Base-by-base conservation (phyloP, 1,139 yeast genomes). In the Taphrina pruni region DNA sequence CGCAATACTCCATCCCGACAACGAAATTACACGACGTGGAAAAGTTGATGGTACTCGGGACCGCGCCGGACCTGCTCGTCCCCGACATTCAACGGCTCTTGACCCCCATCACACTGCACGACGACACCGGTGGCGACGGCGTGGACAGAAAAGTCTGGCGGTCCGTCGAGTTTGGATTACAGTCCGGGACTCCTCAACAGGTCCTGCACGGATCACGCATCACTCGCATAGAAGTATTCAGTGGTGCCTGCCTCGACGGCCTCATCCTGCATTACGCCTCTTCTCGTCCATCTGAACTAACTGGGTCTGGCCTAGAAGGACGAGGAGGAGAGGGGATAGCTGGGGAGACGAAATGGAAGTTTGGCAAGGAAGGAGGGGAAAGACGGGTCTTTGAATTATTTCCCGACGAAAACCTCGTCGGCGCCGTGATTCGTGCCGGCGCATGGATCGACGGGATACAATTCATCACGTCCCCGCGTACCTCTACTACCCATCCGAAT, bases 391-490 rank as follows among this genome's bases (percentile, higher is more conserved):
- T 88, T 71, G 77, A 76, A 1, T 75, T 93, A 9, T 79, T 80
- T 1, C 78, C 78, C 0, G 90, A 86, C 46, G 97, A 93, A 75
- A 73, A 74, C 11, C 80, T 94, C 8, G 76, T 81, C 3, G 88
- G 88, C 52, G 81, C 92, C 70, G 82, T 83, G 69, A 80, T 91
- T 60, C 82, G 96, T 72, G 82, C 87, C 65, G 98, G 98, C 6
- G 87, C 84, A 1, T 94, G 98, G 97, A 81, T 94, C 17, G 98
- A 94, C 80, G 97, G 89, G 0, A 79, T 90, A 21, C 96, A 89
- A 75, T 77, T 88, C 46, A 77, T 85, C 7, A 85, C 32, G 2
- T 26, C 32, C 32, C 2, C 32, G 0, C 32, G 32, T 26, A 2
- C 32, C 32, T 26, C 32, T 26, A 26, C 32, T 4, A 26, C 4